Base-by-base conservation (phyloP, 2,329 filamentous ascomycete species). In the Penicillium griseofulvum region DNA sequence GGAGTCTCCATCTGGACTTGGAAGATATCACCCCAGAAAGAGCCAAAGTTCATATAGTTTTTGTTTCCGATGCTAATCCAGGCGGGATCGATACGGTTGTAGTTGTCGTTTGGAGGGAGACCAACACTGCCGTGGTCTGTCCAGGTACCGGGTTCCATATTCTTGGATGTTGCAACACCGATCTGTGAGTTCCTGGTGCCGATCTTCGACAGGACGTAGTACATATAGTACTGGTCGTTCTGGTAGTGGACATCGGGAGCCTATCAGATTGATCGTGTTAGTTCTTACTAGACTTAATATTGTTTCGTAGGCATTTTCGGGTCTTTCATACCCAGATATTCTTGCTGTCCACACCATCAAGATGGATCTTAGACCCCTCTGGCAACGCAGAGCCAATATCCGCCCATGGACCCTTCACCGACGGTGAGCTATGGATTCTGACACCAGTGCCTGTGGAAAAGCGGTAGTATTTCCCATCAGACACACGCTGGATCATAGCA, bases 1-100 rank as follows among this genome's bases (percentile, higher is more conserved):
- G 67, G 60, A 43, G 63, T 52, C 16, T 58, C 57, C 59, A 88
- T 78, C 39, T 74, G 65, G 1, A 84, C 81, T 66, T 84, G 82
- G 76, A 82, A 87, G 54, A 89, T 78, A 65, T 85, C 81, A 10
- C 75, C 70, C 86, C 86, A 90, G 79, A 88, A 90, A n/a, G 83
- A 87, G 45, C 87, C 87, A 57, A 88, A 90, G 57, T 78, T 83
- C 60, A 86, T 71, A 55, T 79, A 77, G 60, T 79, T 78, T 10
- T 61, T 66, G 38, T 59, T 65, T 50, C 70, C 72, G 11, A 74
- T 75, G 28, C 71, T 64, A 58, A 84, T 70, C 36, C 85, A 73
- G 62, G 82, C 83, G 10, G 78, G 72, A 64, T 86, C 88, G 63
- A 90, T 86, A 49, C 81, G 80, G 62, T 86, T 86, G 72, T 83